Base-by-base conservation (phyloP, 2,329 filamentous ascomycete genomes). In the Trichoderma sp. region DNA sequence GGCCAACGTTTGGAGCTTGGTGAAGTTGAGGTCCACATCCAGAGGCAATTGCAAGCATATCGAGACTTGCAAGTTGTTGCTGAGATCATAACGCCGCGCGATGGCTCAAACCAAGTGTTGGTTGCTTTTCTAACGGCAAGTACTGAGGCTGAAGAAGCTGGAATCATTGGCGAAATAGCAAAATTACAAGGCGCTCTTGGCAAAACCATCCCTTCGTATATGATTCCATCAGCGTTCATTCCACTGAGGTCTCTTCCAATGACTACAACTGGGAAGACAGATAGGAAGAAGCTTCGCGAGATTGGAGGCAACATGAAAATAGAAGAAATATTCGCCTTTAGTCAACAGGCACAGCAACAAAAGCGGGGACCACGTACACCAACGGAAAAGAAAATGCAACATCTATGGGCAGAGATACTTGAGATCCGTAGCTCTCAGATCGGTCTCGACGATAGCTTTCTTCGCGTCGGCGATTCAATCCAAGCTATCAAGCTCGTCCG, bases 1-100 rank as follows among this genome's bases (percentile, higher is more conserved):
- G 89, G 89, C n/a, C 87, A 83, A 68, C 77, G 86, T 51, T 79
- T 87, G 58, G 89, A 85, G 76, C 78, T 85, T 8, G 73, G 66
- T 2, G 58, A 60, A 49, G 26, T 60, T 18, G 58, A 60, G 18
- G 5, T 39, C 18, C 58, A 60, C 16, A 37, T 72, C 72, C 46
- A 67, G 74, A 2, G 74, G 74, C 69, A 26, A 32, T 55, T 51
- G 55, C 55, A 39, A 28, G 39, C 30, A 54, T 51, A 46, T 49
- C 46, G 11, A 24, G 46, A 49, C 14, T 13, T 49, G 46, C 46
- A 49, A 24, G 46, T 49, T 13, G n/a, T 49, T 4, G 46, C 46
- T 24, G 46, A 49, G 46, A 49, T 49, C 24, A n/a, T 24, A 13
- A 49, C 46, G 1, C 46, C 46, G 46, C 46, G 46, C 21, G n/a